Base-by-base conservation (phyloP, 2,329 filamentous ascomycete species). In the Lachnellula arida region DNA sequence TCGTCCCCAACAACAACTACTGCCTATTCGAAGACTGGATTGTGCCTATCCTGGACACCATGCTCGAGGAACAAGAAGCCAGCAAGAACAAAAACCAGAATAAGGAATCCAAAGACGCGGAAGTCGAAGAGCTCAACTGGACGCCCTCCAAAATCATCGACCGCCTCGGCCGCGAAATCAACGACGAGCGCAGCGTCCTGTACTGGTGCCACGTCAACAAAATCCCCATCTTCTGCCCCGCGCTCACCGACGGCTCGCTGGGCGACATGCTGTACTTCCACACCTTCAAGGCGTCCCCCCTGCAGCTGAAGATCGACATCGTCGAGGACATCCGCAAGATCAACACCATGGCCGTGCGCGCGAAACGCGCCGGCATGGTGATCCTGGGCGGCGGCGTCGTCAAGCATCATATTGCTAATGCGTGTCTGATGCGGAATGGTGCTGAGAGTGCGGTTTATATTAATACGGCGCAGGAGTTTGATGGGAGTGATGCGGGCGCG, bases 201-300 rank as follows among this genome's bases (percentile, higher is more conserved):
- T 97, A 97, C 77, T 99, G 94, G 94, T 93, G 93, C 0, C 95
- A 88, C 76, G 94, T 92, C 75, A 97, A 99, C 75, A 79, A 94
- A 71, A 97, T 99, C 55, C 94, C 94, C 0, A 88, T 99, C 15
- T 99, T 99, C 77, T 97, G 93, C 69, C 94, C 94, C 0, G 94
- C 94, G 5, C 77, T 99, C 65, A 99, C 94, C 0, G 94, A 99
- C 68, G 94, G 94, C 17, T 96, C 90, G 65, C 75, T 99, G 19
- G 94, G 94, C 5, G 94, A 99, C 72, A 99, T 99, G 94, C 79
- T 99, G 42, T 97, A 97, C 75, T 97, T 99, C 72, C 93, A 99
- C 75, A 96, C 92, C 1, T 99, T 91, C 81, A 94, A 93, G 71
- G 75, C 89, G 0, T 92, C 89, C 2, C 93, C 93, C 3, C 76